phyloP scores from a whole-genome alignment of 2,329 filamentous ascomycete genomes.

The Epichloe aotearoae region DNA sequence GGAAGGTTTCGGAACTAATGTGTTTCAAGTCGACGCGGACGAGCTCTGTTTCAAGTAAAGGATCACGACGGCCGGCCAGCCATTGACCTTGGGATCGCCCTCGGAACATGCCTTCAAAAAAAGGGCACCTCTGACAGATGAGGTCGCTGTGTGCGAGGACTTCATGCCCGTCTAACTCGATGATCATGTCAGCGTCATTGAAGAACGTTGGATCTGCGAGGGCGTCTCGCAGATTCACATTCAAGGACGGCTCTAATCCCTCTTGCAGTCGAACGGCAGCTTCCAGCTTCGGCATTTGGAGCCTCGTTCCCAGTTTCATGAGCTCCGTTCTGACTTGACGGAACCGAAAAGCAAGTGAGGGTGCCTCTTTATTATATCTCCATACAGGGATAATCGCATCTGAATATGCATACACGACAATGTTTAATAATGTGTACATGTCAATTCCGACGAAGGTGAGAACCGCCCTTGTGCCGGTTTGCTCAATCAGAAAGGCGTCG shows the following conservation, averaged over 20 bases:
- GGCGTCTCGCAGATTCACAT: constrained; percentile 57
- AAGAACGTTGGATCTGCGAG: constrained; percentile 59
- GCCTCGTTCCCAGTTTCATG: constrained; percentile 66
- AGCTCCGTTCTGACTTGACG: constrained; percentile 71
- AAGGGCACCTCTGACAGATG: constrained; percentile 73
- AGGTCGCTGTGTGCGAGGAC: constrained; percentile 64
- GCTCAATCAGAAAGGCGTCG: constrained; percentile 19
- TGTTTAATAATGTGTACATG: constrained; percentile 63
- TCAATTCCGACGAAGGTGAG: constrained; percentile 60
- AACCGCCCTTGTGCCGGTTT: constrained; percentile 35
- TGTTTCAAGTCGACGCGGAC: constrained; percentile 74
- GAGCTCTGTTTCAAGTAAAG: constrained; percentile 20
- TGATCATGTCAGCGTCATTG: constrained; percentile 62
- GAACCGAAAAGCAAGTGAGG: constrained; percentile 56
- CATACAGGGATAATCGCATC: constrained; percentile 75
- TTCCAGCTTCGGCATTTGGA: constrained; percentile 62
- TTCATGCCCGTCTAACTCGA: constrained; percentile 66
- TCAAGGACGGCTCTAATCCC: constrained; percentile 47
- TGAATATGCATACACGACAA: constrained; percentile 69
- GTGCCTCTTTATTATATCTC: constrained; percentile 60
- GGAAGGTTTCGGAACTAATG: constrained; percentile 58
- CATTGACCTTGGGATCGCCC: constrained; percentile 79
- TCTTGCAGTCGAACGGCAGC: constrained; percentile 64
- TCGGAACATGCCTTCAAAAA: constrained; percentile 80
- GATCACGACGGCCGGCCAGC: constrained; percentile 57